Evolutionary conservation across 2,329 filamentous ascomycete species (phyloP), one percentile per base, ranked within the genome.

Genomic region (Penicillium sp.): DNA sequence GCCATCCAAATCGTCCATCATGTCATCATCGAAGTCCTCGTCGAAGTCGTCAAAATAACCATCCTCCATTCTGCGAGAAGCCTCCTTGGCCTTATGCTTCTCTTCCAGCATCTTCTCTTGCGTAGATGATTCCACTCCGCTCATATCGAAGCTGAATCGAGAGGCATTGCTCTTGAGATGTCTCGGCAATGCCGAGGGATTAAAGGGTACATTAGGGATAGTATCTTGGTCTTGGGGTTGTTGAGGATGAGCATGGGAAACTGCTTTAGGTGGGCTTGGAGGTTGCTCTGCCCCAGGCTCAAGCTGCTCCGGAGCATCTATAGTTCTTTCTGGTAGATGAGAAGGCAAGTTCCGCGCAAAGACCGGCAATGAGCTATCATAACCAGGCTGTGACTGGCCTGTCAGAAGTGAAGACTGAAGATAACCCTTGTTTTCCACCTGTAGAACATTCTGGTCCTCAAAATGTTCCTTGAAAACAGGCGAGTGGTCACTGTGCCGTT

Each of bases 121-220:
- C 0, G 78, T 76, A 5, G 80, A 77, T 6, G 83, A 85, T 51
- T 82, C 84, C 10, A 78, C 76, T 16, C 79, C 80, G 6, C 77
- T 79, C 63, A 86, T 80, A 58, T 87, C 84, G 60, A 87, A 87
- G 61, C 84, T 87, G 65, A 87, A 87, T 10, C 84, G 75, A 2
- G 83, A 86, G 1, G 84, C 81, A 66, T 80, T 83, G 63, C 83
- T 86, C 54, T 73, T 78, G 52, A 79, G 68, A 60, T 79, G 78
- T 55, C 72, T 77, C 2, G 78, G 78, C 35, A 79, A 57, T 6
- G 72, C 72, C 5, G 70, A 60, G 31, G 66, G 61, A 40, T 65
- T 63, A 39, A 65, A 65, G 13, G 65, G 59, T 37, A 68, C 61
- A 50, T 67, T 61, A 32, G 72, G 67, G 37, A 72, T 61, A 15